Evolutionary conservation across 371 early-diverging fungal species (phyloP).

Genomic region (Rhizopus delemar): DNA sequence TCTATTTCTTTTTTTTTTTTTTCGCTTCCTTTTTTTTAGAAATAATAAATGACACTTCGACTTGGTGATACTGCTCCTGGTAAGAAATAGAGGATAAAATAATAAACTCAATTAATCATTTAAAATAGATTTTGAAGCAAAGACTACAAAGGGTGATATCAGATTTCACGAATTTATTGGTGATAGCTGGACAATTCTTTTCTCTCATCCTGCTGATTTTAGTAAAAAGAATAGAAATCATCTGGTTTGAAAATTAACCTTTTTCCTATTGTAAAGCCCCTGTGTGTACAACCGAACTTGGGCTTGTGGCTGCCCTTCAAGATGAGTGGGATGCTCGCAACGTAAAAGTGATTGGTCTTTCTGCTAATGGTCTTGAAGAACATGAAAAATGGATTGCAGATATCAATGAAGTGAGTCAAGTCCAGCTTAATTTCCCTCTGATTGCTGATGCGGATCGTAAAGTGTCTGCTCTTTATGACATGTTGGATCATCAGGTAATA

Average conservation of each 20-base stretch:
- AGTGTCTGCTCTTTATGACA: slow-evolving; percentile 87
- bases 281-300: slow-evolving; percentile 95
- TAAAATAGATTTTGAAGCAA: slow-evolving; percentile 71
- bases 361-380: slow-evolving; percentile 79
- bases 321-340: slow-evolving; percentile 77
- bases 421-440: slow-evolving; percentile 85
- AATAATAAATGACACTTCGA: slow-evolving; percentile 53
- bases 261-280: slow-evolving; percentile 57
- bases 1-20: slow-evolving; percentile 10
- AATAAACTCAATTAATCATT: not conserved
- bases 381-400: slow-evolving; percentile 90
- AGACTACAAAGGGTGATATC: slow-evolving; percentile 86
- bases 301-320: slow-evolving; percentile 80
- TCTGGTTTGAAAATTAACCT: no score
- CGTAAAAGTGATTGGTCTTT: slow-evolving; percentile 92
- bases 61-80: slow-evolving; percentile 67
- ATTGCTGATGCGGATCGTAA: slow-evolving; percentile 88
- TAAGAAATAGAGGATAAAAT: slow-evolving; percentile 19
- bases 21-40: slow-evolving; percentile 10
- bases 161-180: slow-evolving; percentile 88
- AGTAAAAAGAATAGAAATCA: slow-evolving; percentile 50
- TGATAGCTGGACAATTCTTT: slow-evolving; percentile 88
- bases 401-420: slow-evolving; percentile 84
- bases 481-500: slow-evolving; percentile 78
- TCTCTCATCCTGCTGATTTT: slow-evolving; percentile 96